Percentiles rank a stretch among this genome's conserved stretches.
phyloP scores from a whole-genome alignment of 306 rosid genomes.

The Betula pendula region DNA sequence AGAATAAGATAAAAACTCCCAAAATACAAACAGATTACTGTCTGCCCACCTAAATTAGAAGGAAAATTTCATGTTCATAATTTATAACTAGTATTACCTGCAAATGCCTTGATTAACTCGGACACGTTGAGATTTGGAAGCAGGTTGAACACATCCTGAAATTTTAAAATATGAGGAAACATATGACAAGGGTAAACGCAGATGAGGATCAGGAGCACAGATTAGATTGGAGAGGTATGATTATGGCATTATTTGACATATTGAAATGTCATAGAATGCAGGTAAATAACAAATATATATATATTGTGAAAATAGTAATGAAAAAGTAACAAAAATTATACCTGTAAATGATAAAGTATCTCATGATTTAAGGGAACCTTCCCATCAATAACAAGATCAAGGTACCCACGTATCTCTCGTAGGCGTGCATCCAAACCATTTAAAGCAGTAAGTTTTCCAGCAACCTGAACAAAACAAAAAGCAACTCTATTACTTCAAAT shows the following conservation, averaged over 20 bases:
- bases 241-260: background rate
- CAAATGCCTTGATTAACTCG: conserved; percentile 55
- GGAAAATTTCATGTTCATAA: background rate
- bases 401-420: conserved; percentile 72
- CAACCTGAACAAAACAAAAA: conserved; percentile 49
- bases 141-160: conserved; percentile 61
- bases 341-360: conserved; percentile 91
- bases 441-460: conserved; percentile 82
- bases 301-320: background rate
- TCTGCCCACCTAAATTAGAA: background rate
- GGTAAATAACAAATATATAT: background rate
- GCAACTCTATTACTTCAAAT: conserved; percentile 9
- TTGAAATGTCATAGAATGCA: background rate
- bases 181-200: background rate
- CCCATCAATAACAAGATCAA: conserved; percentile 77
- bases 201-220: background rate
- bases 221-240: background rate
- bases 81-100: conserved; percentile 34
- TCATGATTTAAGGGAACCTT: conserved; percentile 84
- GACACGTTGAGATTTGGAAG: conserved; percentile 60
- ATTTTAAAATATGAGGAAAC: background rate
- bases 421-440: conserved; percentile 90
- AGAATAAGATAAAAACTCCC: background rate
- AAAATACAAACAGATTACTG: background rate
- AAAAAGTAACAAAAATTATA: conserved; percentile 13